Evolutionary conservation across 805 yeast species (phyloP).

Genomic region (Cyberlindnera xishuangbannaensis): DNA sequence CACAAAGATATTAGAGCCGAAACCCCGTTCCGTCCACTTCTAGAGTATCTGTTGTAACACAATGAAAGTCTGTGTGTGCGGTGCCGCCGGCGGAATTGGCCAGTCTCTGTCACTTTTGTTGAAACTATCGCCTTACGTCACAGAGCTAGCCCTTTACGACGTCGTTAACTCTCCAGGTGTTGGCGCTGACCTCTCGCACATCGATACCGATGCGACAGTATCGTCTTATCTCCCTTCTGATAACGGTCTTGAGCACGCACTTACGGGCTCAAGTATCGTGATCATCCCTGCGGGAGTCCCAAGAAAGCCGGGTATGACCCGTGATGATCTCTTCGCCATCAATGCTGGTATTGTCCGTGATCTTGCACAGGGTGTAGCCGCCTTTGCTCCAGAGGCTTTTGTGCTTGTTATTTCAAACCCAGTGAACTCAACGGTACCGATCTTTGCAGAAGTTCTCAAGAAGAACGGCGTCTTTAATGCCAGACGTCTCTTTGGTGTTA

Average conservation of each 20-base stretch:
- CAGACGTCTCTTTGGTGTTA: conserved; percentile 75
- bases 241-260: conserved; percentile 61
- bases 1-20: too few species aligned
- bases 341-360: conserved; percentile 78
- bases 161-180: conserved; percentile 76
- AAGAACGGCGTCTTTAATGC: conserved; percentile 69
- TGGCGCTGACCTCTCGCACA: conserved; percentile 73
- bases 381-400: conserved; percentile 61
- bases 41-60: too few species aligned
- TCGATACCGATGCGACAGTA: conserved; percentile 67
- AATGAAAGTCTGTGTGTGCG: conserved; percentile 67
- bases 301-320: conserved; percentile 85
- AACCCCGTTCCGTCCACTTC: too few species aligned
- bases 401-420: conserved; percentile 72
- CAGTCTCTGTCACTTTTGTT: conserved; percentile 61
- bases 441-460: conserved; percentile 73
- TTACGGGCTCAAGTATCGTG: conserved; percentile 77
- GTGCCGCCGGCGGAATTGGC: conserved; percentile 87
- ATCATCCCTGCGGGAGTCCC: conserved; percentile 90
- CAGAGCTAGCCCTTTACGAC: conserved; percentile 67
- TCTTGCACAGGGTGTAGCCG: conserved; percentile 65
- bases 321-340: conserved; percentile 80
- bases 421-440: conserved; percentile 79
- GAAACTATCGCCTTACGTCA: conserved; percentile 66
- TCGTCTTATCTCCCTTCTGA: conserved; percentile 62